phyloP scores from a whole-genome alignment of 2,329 filamentous ascomycete genomes.

The Fusarium oxysporum region DNA sequence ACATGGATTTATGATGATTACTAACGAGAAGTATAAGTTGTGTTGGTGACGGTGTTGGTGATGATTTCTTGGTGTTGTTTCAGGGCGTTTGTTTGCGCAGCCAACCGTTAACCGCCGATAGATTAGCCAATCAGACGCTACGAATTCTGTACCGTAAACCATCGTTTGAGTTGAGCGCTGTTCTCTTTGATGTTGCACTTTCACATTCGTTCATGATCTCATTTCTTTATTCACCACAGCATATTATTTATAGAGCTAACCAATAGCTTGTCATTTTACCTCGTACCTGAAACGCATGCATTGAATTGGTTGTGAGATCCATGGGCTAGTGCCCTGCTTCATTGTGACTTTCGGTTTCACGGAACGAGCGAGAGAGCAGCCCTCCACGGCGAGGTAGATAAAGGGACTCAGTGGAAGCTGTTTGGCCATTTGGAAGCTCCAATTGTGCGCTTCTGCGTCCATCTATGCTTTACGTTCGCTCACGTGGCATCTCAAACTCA shows the following conservation, averaged over 20 bases:
- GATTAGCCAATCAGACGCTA: conserved; percentile 9
- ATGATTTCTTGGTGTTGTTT: conserved; percentile 1
- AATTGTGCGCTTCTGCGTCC: neutral
- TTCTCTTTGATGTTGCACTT: neutral
- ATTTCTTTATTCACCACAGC: neutral
- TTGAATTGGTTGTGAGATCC: neutral
- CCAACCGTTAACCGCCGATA: conserved; percentile 13
- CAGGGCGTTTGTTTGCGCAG: neutral
- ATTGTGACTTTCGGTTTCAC: neutral
- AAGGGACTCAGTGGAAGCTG: neutral
- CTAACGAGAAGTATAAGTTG: neutral
- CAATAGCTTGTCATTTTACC: neutral
- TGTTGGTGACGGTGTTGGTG: neutral
- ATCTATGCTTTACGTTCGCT: neutral
- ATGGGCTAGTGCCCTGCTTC: neutral
- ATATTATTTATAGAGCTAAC: neutral
- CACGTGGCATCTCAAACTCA: neutral
- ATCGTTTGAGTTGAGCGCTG: neutral
- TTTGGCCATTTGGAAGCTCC: fast-evolving
- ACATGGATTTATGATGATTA: conserved; percentile 4
- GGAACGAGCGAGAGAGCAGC: neutral
- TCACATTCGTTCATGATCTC: neutral
- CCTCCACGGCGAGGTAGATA: neutral
- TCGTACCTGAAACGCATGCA: neutral
- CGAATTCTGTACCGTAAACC: neutral